Base-by-base conservation (phyloP, 768 basidiomycete genomes). In the Pholiota microspora region DNA sequence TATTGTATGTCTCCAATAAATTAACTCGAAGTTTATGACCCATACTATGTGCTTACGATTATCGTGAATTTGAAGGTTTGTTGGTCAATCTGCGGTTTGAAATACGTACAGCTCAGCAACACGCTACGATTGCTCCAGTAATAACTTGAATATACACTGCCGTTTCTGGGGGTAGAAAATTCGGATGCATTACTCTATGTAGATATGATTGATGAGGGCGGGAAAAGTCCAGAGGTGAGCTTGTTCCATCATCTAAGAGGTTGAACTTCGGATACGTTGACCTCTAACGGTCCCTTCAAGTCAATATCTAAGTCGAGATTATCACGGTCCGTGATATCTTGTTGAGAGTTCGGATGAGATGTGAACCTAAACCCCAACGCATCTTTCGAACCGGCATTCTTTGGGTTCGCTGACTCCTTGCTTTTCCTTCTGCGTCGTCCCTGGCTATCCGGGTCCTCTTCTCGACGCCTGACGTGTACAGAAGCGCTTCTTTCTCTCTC, bases 401-500 rank as follows among this genome's bases (percentile, higher is more conserved):
- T 58, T 8, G 35, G 42, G 12, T 36, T 42, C 49, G 24, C 21
- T 18, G 21, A 21, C 13, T 21, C 45, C 23, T 24, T 40, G 38
- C 38, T 40, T 23, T 40, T 21, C 18, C 18, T 8, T 29, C 46
- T 21, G n/a, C 27, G 46, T 8, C 15, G 46, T 21, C 49, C 24
- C 15, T n/a, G 49, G 9, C 34, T 32, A 10, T 57, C 53, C 35
- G 32, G 31, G 8, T 53, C 55, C 29, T 57, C 57, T 53, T 61
- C 59, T 51, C 54, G 44, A 8, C 55, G 47, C 42, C 54, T 51
- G 18, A 52, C 46, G 51, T 55, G 55, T 2, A 48, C 38, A 8
- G 59, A 58, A 3, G 16, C 21, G 25, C 47, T 52, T 38, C 67
- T 60, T 44, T 67, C 57, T 35, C 69, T 59, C 50, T 68, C 65